Evolutionary conservation across 352 stramenopile species (phyloP).

Genomic region (Aphanomyces stellatus): DNA sequence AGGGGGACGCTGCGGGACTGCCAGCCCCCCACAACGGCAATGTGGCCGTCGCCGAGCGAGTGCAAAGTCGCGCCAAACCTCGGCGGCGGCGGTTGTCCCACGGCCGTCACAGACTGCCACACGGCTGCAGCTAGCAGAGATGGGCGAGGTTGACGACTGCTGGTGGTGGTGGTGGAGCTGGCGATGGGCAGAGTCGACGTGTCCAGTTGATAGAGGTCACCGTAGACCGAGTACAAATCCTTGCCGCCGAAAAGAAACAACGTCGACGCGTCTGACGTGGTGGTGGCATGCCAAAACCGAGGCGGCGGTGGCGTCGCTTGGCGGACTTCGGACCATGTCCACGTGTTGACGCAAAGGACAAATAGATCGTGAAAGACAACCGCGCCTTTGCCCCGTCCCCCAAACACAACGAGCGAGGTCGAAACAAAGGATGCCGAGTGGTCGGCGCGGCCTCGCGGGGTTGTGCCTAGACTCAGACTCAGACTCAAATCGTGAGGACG

Average conservation of each 20-base stretch:
- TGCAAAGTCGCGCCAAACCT: slow-evolving; percentile 11
- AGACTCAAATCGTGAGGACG: too few relatives aligned
- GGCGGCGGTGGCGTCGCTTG: not conserved
- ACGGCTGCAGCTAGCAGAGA: not conserved
- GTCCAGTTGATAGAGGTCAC: not conserved
- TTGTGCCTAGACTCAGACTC: too few relatives aligned
- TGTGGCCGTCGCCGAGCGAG: not conserved
- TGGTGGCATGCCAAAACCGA: slow-evolving; percentile 7
- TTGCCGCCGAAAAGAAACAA: slow-evolving; percentile 15
- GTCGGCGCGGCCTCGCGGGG: slow-evolving; percentile 1
- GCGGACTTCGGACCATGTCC: not conserved
- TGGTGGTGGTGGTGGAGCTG: too few relatives aligned
- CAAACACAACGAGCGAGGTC: slow-evolving; percentile 3
- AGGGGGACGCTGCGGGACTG: slow-evolving; percentile 1
- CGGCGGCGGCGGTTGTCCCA: slow-evolving; percentile 3
- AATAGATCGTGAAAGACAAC: slow-evolving; percentile 6
- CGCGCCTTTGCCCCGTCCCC: slow-evolving; percentile 5
- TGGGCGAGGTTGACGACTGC: too few relatives aligned
- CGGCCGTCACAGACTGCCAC: not conserved
- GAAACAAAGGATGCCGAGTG: slow-evolving; percentile 2
- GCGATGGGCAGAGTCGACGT: too few relatives aligned
- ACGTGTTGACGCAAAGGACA: not conserved
- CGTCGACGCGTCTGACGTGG: not conserved
- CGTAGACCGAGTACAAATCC: slow-evolving; percentile 14
- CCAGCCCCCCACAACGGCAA: slow-evolving; percentile 11